These are phyloP conservation scores for Leccinum incarnatum DNA, from an alignment of 768 basidiomycete genomes.

Conservation along the genomic window DNA sequence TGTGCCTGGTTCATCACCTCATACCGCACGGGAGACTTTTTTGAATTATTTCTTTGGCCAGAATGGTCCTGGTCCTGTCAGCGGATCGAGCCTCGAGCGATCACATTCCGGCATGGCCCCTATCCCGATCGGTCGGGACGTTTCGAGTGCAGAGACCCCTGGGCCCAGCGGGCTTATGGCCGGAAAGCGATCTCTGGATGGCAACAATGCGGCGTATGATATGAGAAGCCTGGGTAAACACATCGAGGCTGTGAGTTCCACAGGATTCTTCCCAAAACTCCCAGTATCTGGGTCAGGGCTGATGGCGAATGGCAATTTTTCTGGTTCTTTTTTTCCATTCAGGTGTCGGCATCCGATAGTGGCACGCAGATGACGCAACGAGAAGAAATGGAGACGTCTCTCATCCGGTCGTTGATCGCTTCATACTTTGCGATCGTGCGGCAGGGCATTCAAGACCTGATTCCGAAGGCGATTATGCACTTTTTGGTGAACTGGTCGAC, in stretches of 20 bases:
- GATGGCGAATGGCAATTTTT: background rate
- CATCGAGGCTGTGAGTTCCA: slow-evolving; percentile 84
- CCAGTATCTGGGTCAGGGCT: slow-evolving; percentile 9
- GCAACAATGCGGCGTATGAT: slow-evolving; percentile 84
- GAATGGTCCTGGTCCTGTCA: slow-evolving; percentile 74
- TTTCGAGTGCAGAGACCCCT: slow-evolving; percentile 51
- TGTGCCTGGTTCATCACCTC: slow-evolving; percentile 40
- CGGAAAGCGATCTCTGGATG: slow-evolving; percentile 65
- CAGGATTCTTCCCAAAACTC: slow-evolving; percentile 1
- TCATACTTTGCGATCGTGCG: slow-evolving; percentile 97
- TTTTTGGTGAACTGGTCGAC: slow-evolving; percentile 95
- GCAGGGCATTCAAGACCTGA: slow-evolving; percentile 93
- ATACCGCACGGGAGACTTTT: slow-evolving; percentile 84
- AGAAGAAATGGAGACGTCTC: slow-evolving; percentile 95
- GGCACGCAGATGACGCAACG: slow-evolving; percentile 65
- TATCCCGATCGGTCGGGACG: slow-evolving; percentile 59
- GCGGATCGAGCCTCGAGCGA: slow-evolving; percentile 51
- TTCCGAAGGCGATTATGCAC: slow-evolving; percentile 99
- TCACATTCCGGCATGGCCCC: slow-evolving; percentile 28
- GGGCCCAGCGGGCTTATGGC: slow-evolving; percentile 63
- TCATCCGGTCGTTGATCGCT: slow-evolving; percentile 92
- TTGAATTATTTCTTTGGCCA: slow-evolving; percentile 98
- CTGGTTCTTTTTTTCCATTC: slow-evolving; percentile 4
- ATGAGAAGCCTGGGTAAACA: slow-evolving; percentile 99
- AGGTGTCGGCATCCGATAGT: slow-evolving; percentile 60